Conservation (phyloP, 2,329 filamentous ascomycete species). For the Furcasterigmium sp. region DNA sequence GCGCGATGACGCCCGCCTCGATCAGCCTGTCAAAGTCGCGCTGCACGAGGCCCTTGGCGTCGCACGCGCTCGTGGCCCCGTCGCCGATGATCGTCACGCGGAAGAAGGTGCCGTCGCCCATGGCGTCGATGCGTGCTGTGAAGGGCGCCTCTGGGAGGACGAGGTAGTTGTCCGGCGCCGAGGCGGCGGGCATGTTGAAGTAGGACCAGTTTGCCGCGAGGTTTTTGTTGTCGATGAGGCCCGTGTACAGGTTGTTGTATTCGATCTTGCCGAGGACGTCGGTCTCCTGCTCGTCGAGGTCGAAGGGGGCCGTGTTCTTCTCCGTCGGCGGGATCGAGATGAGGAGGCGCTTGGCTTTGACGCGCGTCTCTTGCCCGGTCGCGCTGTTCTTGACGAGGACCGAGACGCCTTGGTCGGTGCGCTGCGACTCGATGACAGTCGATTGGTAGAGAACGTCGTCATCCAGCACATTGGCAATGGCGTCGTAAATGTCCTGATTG, state of each 20-base stretch:
- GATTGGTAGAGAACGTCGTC: constrained; percentile 27
- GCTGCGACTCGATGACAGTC: constrained; percentile 22
- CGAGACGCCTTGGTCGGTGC: constrained; percentile 12
- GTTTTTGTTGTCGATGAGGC: constrained; percentile 17
- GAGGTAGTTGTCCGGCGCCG: constrained; percentile 16
- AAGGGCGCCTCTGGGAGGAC: constrained; percentile 15
- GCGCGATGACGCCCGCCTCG: constrained; percentile 17
- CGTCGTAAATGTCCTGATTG: constrained; percentile 33
- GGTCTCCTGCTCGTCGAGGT: constrained; percentile 12
- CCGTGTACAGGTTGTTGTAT: constrained; percentile 17
- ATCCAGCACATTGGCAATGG: constrained; percentile 24
- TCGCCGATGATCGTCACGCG: constrained; percentile 23
- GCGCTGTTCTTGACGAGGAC: neutral
- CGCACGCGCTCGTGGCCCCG: constrained; percentile 10
- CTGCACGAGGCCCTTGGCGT: constrained; percentile 17
- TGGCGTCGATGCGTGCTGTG: constrained; percentile 20
- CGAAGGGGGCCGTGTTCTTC: constrained; percentile 14
- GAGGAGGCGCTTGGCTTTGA: constrained; percentile 17
- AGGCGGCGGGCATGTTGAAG: constrained; percentile 13
- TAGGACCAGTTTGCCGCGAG: constrained; percentile 13
- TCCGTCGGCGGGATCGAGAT: constrained; percentile 16
- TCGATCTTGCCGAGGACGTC: constrained; percentile 14
- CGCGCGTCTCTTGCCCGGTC: constrained; percentile 7
- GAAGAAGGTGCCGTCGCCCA: constrained; percentile 19
- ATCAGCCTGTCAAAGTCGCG: constrained; percentile 21